Evolutionary conservation across 257 asterid genomes (phyloP).

Genomic region (Galeopsis tetrahit): DNA sequence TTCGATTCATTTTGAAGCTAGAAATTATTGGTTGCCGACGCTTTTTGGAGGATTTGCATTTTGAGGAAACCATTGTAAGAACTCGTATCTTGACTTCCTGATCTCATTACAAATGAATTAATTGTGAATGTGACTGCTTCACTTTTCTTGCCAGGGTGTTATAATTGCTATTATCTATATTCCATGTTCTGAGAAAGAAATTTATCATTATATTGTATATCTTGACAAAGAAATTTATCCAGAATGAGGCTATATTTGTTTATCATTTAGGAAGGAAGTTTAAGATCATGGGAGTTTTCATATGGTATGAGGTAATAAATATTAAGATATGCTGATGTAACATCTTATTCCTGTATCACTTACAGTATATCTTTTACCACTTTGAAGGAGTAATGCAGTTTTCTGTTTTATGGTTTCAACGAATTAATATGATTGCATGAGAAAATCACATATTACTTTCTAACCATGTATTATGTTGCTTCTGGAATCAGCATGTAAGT

Average conservation of each 20-base stretch:
- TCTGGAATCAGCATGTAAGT: neutral
- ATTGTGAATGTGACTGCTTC: neutral
- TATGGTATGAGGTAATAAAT: slow-evolving; percentile 12
- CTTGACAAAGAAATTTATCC: slow-evolving; percentile 5
- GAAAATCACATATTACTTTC: slow-evolving; percentile 8
- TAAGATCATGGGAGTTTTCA: neutral
- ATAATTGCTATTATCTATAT: neutral
- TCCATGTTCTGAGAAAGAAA: neutral
- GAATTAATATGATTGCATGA: slow-evolving; percentile 5
- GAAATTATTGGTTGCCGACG: too few species aligned
- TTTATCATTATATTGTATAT: neutral
- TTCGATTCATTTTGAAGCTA: too few species aligned
- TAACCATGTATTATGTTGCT: neutral
- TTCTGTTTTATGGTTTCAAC: neutral
- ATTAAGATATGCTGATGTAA: neutral
- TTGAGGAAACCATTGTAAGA: slow-evolving; percentile 12
- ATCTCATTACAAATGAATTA: slow-evolving; percentile 14
- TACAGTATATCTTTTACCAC: neutral
- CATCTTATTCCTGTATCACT: neutral
- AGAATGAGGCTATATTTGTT: slow-evolving; percentile 23
- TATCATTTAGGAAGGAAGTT: neutral
- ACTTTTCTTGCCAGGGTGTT: neutral
- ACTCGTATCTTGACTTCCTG: slow-evolving; percentile 16
- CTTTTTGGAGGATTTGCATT: too few species aligned
- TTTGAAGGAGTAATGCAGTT: neutral